Evolutionary conservation across 2,329 filamentous ascomycete species (phyloP), one percentile per base, ranked within the genome.

Genomic region (Chaetomiaceae sp.): DNA sequence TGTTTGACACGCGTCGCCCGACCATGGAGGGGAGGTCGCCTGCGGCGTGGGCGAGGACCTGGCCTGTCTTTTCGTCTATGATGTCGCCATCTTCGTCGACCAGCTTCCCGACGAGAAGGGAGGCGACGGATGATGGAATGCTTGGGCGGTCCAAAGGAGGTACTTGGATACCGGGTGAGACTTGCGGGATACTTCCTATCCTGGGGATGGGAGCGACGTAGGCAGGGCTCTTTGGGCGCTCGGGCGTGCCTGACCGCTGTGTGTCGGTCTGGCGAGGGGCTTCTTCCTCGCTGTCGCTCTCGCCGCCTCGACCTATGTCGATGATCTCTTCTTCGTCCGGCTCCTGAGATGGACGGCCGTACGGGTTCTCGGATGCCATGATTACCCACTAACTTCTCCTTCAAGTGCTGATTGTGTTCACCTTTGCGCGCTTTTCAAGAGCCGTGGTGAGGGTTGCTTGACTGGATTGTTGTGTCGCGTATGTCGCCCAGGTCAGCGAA

Each of bases 1-100:
- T 64, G 8, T 69, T 69, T 8, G 72, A 67, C 1, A 81, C 74
- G 39, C 69, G 70, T 37, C 72, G 68, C 29, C 78, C 79, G 6
- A 81, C 70, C 74, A 81, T 80, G 43, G 76, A 73, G 4, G 79
- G 79, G 22, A 82, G 67, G 62, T 81, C 79, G 6, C 79, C 79
- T 6, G 74, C 75, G 6, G 74, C 77, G 38, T 76, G 74, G 31
- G 77, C 79, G 3, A 81, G 70, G 3, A 80, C 75, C 33, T 72
- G 74, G 7, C 76, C 77, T 14, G 63, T 63, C 17, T 76, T 69
- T 55, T 70, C 73, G 54, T 76, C 75, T 15, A 81, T 64, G 29
- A 81, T 71, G 63, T 80, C 80, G 50, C 78, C 79, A 44, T 78
- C 78, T 63, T 81, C 78, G 55, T 81, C 76, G 22, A 81, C 70